These are phyloP conservation scores for Nannochloris sp. DNA, from an alignment of 139 green algal genomes.

Conservation along the genomic window DNA sequence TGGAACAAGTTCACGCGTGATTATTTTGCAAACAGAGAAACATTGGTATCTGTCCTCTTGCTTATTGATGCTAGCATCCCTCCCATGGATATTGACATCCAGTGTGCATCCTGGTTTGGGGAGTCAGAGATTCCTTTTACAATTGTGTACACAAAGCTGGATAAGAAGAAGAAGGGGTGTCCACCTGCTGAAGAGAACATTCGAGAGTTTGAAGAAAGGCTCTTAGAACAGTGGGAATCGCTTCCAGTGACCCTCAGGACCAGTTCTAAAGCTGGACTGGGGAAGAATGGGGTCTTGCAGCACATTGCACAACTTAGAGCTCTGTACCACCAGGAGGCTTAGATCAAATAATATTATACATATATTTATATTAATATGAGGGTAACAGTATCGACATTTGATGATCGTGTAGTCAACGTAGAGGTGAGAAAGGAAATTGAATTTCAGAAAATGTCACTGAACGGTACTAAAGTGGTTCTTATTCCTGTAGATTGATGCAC, in stretches of 20 bases:
- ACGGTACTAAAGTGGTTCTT: neutral
- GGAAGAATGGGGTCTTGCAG: conserved; percentile 45
- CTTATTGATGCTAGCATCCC: conserved; percentile 83
- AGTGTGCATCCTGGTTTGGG: conserved; percentile 71
- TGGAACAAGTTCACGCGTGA: conserved; percentile 84
- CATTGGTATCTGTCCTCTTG: conserved; percentile 81
- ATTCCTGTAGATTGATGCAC: conserved; percentile 45
- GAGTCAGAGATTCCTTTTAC: conserved; percentile 56
- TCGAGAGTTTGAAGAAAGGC: conserved; percentile 30
- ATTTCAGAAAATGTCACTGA: neutral
- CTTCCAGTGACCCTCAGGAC: conserved; percentile 47
- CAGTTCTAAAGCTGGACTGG: conserved; percentile 23
- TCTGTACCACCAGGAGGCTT: neutral
- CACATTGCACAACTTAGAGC: conserved; percentile 48
- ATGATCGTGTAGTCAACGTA: conserved; percentile 44
- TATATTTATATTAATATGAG: conserved; percentile 38
- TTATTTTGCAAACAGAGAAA: conserved; percentile 74
- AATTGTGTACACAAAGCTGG: conserved; percentile 76
- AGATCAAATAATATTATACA: conserved; percentile 7
- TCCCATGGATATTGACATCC: conserved; percentile 67
- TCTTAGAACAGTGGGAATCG: conserved; percentile 30
- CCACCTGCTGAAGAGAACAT: conserved; percentile 37
- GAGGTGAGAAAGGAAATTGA: conserved; percentile 24
- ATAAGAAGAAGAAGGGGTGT: conserved; percentile 63
- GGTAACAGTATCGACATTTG: conserved; percentile 35